These are phyloP conservation scores for Caryocar brasiliense DNA, from an alignment of 441 rosid genomes.

Conservation along the genomic window DNA sequence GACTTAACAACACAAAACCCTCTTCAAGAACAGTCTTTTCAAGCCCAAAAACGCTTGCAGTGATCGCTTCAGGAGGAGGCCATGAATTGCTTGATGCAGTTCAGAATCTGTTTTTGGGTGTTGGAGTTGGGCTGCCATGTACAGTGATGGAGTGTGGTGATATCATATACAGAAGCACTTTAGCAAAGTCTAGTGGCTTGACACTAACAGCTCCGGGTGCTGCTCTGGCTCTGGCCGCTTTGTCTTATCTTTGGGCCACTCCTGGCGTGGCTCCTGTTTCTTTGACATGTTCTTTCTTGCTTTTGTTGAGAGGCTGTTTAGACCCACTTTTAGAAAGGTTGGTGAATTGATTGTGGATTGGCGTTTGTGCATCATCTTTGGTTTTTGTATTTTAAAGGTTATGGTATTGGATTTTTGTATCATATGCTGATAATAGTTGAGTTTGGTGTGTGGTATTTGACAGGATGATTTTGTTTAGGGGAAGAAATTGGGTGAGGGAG, in stretches of 20 bases:
- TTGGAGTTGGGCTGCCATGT: constrained; percentile 89
- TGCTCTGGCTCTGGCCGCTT: constrained; percentile 57
- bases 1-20: constrained; percentile 20
- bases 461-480: constrained; percentile 92
- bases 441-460: constrained; percentile 16
- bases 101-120: constrained; percentile 68
- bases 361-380: constrained; percentile 1
- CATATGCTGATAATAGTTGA: constrained; percentile 1
- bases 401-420: neutral
- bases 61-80: constrained; percentile 34
- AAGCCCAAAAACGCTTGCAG: constrained; percentile 20
- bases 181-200: constrained; percentile 65
- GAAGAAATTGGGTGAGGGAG: constrained; percentile 91
- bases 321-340: constrained; percentile 71
- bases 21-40: constrained; percentile 15
- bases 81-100: constrained; percentile 46
- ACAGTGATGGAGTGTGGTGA: constrained; percentile 97
- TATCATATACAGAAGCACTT: constrained; percentile 84
- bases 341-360: neutral
- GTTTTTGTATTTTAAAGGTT: neutral
- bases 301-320: constrained; percentile 66
- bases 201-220: constrained; percentile 74
- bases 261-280: constrained; percentile 99
- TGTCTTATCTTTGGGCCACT: constrained; percentile 95
- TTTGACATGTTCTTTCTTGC: constrained; percentile 93